These are phyloP conservation scores for Teratosphaeria destructans DNA, from an alignment of 2,329 filamentous ascomycete species.

Conservation along the genomic window DNA sequence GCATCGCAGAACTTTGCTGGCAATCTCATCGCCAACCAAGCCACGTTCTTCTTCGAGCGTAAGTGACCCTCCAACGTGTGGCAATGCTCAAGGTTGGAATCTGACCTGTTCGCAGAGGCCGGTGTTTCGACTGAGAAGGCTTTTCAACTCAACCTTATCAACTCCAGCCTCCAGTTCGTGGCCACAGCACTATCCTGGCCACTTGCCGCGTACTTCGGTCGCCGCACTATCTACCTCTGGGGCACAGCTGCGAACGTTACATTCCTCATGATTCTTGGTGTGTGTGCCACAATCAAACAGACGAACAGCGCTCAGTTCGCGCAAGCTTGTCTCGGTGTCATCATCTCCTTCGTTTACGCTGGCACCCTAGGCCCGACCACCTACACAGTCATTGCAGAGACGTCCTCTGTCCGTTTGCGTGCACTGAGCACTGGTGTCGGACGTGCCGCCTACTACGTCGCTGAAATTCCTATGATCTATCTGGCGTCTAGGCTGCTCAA, in stretches of 20 bases:
- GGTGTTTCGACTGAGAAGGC: constrained; percentile 24
- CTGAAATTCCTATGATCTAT: constrained; percentile 10
- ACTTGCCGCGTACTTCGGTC: constrained; percentile 26
- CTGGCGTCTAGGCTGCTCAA: constrained; percentile 14
- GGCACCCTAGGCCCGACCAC: constrained; percentile 15
- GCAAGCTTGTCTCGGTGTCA: constrained; percentile 39
- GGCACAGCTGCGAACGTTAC: constrained; percentile 24
- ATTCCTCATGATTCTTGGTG: constrained; percentile 17
- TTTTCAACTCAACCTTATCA: constrained; percentile 27
- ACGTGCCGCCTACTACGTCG: constrained; percentile 17
- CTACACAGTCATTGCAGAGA: constrained; percentile 20
- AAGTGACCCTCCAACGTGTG: constrained; percentile 17
- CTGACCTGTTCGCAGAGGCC: constrained; percentile 23
- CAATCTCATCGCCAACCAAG: constrained; percentile 54
- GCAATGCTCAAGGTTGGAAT: background rate
- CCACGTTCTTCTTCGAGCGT: constrained; percentile 51
- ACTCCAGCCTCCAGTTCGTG: constrained; percentile 11
- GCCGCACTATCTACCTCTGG: constrained; percentile 29
- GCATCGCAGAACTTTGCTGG: constrained; percentile 52
- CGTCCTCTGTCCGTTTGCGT: constrained; percentile 18
- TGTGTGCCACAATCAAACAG: constrained; percentile 9
- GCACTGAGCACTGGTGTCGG: constrained; percentile 17
- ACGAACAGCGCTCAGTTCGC: constrained; percentile 23
- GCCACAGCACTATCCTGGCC: constrained; percentile 19
- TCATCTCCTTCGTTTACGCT: constrained; percentile 32